Evolutionary conservation across 257 asterid genomes (phyloP), one percentile per base, ranked within the genome.

Genomic region (Nicotiana obtusifolia): DNA sequence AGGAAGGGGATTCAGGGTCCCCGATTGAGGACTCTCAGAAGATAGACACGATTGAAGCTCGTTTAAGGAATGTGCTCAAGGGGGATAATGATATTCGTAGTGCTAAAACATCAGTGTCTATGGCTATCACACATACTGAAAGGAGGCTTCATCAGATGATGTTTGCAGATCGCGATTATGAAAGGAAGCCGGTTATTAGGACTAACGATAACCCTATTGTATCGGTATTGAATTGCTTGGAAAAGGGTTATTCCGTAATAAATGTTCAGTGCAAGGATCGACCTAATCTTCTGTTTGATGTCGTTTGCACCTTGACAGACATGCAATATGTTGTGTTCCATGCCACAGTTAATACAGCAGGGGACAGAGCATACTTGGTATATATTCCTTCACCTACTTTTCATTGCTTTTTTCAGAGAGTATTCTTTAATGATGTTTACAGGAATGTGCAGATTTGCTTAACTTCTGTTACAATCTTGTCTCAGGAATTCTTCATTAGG

Each of bases 111-210:
- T 85, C 92, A 0, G 91, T 96, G 4, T 92, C 97, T 4, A 77
- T 90, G 86, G 94, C 87, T 22, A 92, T 87, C 4, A 94, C 97
- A 0, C 98, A 94, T 57, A 92, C 95, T 0, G 99, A 96, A 84
- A 91, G 99, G 81, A 89, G 99, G 90, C 99, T 96, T 82, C 99
- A 96, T 78, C 99, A 96, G 86, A 87, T 96, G 98, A 96, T 96
- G 99, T 94, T 92, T 79, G 94, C 93, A 0, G 99, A 96, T 78
- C 86, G 98, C 22, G 99, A 96, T 84, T 96, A 94, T 4, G 98
- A 94, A 52, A 81, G 97, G 85, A 87, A 86, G 82, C 86, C 95
- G 14, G 64, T 83, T 0, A 84, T 90, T 3, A 77, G 64, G 22
- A 86, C 86, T 1, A 75, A 87, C 17, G 90, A 76, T 2, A 92